Conservation (phyloP, 2,329 filamentous ascomycete species). For the Venturia asperata region DNA sequence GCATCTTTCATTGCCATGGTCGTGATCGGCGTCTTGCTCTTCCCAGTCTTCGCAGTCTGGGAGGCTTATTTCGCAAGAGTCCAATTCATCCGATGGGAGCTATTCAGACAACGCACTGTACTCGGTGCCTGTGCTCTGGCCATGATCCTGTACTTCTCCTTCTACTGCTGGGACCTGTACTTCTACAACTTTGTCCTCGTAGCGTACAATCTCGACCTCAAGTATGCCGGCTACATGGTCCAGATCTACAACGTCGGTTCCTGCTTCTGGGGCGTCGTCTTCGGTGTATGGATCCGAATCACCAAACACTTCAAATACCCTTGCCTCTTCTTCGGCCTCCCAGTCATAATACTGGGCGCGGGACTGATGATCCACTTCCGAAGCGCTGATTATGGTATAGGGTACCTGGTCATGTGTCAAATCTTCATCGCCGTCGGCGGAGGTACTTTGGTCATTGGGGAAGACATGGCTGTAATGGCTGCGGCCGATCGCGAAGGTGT, state of each 20-base stretch:
- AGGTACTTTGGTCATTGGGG: conserved; percentile 17
- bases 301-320: conserved; percentile 28
- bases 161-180: conserved; percentile 35
- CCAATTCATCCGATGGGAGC: conserved; percentile 39
- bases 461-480: conserved; percentile 28
- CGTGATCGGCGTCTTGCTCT: conserved; percentile 32
- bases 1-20: conserved; percentile 37
- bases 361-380: conserved; percentile 31
- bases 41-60: conserved; percentile 34
- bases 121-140: conserved; percentile 46
- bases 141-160: conserved; percentile 29
- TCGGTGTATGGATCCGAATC: conserved; percentile 23
- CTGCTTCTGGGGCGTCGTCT: conserved; percentile 25
- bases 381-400: conserved; percentile 25
- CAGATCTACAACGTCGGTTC: conserved; percentile 33
- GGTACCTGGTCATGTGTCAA: conserved; percentile 31
- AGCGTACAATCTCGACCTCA: conserved; percentile 30
- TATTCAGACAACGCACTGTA: conserved; percentile 44
- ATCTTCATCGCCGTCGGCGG: conserved; percentile 24
- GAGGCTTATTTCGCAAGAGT: conserved; percentile 36
- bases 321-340: conserved; percentile 26
- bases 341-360: conserved; percentile 28
- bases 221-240: conserved; percentile 22
- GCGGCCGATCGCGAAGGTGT: conserved; percentile 30
- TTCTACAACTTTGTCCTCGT: conserved; percentile 37